Base-by-base conservation (phyloP, 805 yeast genomes). In the Groenewaldozyma tartarivorans region DNA sequence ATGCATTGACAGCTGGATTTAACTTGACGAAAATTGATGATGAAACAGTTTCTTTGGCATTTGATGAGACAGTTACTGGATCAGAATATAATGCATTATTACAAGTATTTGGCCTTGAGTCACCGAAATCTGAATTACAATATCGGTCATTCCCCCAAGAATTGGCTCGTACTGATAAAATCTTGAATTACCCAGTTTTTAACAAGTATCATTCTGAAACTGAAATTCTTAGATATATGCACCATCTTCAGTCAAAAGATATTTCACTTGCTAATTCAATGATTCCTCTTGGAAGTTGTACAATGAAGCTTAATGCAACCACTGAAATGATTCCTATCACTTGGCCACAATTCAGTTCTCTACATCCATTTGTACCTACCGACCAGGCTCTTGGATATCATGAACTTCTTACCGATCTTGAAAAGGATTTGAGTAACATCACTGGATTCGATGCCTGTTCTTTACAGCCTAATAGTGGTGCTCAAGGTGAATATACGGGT, bases 401-500 rank as follows among this genome's bases (percentile, higher is more conserved):
- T 49, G 81, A 82, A 57, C 64, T 92, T 45, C 75, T 88, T 38
- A 56, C 62, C 18, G 94, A 84, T 56, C 73, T 92, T 26, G 95
- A 84, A 60, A 66, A 69, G 29, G 97, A 92, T 62, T 69, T 92
- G 50, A 83, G 88, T 42, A 85, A 82, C 48, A 88, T 92, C 48
- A 90, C 98, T 7, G 97, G 97, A 0, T 86, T 92, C 55, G 84
- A 79, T 46, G 90, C 84, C 32, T 81, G 94, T 17, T 83, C 96
- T 2, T 67, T 85, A 45, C 94, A 86, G 79, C 98, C 98, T 48
- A 92, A 92, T 60, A 85, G 96, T 31, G 98, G 98, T 51, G 97
- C 98, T 31, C 96, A 90, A 63, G 98, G 98, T 62, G 98, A 92
- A 64, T 92, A 82, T 64, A 76, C 97, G 13, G 98, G 98, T 21